Conservation (phyloP, 805 yeast species). For the Yueomyces sp. region DNA sequence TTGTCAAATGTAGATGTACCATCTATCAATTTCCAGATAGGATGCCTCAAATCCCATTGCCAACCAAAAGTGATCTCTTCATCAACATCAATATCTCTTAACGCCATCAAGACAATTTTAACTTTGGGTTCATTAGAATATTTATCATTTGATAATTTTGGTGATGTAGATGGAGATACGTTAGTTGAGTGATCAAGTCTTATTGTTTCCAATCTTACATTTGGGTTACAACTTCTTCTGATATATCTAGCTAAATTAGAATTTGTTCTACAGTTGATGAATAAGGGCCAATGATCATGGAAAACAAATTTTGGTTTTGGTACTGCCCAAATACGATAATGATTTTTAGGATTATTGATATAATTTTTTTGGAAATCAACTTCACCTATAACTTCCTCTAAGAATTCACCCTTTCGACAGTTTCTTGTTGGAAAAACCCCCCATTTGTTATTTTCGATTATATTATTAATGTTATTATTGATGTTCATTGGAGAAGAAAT, state of each 20-base stretch:
- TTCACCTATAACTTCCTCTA: conserved; percentile 63
- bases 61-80: conserved; percentile 69
- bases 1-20: conserved; percentile 39
- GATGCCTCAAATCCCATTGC: conserved; percentile 81
- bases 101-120: conserved; percentile 44
- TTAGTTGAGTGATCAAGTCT: conserved; percentile 7
- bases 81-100: conserved; percentile 42
- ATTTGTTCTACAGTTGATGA: conserved; percentile 71
- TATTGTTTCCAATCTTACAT: conserved; percentile 48
- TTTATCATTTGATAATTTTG: conserved; percentile 4
- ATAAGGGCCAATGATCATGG: conserved; percentile 47
- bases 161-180: conserved; percentile 5
- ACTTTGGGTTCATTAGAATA: conserved; percentile 24
- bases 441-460: not conserved
- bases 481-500: not conserved
- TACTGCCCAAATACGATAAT: conserved; percentile 63
- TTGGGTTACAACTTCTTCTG: conserved; percentile 65
- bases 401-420: conserved; percentile 34
- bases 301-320: conserved; percentile 46
- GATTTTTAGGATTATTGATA: conserved; percentile 53
- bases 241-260: conserved; percentile 67
- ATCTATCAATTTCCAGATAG: conserved; percentile 43
- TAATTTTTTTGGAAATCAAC: conserved; percentile 54
- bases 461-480: not conserved
- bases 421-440: conserved; percentile 38